Evolutionary conservation across 768 basidiomycete species (phyloP), one percentile per base, ranked within the genome.

Genomic region (Suillus occidentalis): DNA sequence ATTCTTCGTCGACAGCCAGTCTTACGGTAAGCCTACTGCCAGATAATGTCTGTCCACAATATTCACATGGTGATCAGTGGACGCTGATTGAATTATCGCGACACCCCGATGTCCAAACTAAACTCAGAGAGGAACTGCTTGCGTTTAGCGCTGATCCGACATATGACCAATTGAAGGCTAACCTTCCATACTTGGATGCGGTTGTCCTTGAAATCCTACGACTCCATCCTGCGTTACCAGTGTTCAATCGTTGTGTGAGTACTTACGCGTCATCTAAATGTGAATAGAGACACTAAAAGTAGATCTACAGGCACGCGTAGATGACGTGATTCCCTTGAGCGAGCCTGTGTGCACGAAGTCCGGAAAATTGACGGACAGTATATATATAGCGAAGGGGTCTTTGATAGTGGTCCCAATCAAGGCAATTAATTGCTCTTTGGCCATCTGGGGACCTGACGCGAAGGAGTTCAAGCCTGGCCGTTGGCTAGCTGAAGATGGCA

Each of bases 371-470:
- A 72, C 77, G 2, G 68, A 76, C 52, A 70, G 68, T 14, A 68
- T 84, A 28, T 65, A 64, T 18, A 70, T 84, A 20, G 65, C 82
- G 4, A 78, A 78, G 61, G 82, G 81, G 22, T 76, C 80, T 1
- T 52, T 64, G 4, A 66, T 86, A 6, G 72, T 72, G 16, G 71
- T 82, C 5, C 77, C 83, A 1, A 77, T 84, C 56, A 64, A 69
- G 34, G 70, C 69, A 55, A 74, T 85, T 39, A 84, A 87, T 69
- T 68, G 72, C 9, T 78, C 80, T 2, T 67, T 70, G 39, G 69
- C 61, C 6, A 65, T 83, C 16, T 87, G 84, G 83, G 85, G 85
- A 10, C 60, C 73, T 3, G 77, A 81, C 49, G 80, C 82, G 45
- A 78, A 74, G 39, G 72, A 74, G 40, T 84, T 84, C 69, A 72